phyloP scores from a whole-genome alignment of 768 basidiomycete species.

The Fomitopsis serialis region DNA sequence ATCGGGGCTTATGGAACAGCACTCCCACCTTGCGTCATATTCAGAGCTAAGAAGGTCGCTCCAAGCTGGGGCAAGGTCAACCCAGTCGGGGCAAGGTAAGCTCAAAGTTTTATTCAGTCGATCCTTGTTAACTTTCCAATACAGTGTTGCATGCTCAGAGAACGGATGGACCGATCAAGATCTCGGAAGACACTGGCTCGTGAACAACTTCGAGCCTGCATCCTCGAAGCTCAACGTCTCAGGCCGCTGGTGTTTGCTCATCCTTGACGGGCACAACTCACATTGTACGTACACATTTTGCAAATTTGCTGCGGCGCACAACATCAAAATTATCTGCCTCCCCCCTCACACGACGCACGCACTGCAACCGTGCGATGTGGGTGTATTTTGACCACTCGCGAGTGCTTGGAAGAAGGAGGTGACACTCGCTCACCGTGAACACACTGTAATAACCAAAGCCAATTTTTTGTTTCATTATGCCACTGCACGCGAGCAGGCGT shows the following conservation, averaged over 20 bases:
- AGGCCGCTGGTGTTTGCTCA: constrained; percentile 31
- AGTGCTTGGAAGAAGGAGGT: constrained; percentile 17
- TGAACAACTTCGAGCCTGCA: constrained; percentile 32
- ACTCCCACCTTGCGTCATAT: constrained; percentile 33
- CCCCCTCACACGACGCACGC: constrained; percentile 38
- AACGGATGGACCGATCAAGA: constrained; percentile 40
- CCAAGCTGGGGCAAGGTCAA: constrained; percentile 14
- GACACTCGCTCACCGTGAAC: not conserved
- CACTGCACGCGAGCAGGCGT: not conserved
- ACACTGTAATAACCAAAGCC: not conserved
- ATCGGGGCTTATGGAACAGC: constrained; percentile 35
- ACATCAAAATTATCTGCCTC: constrained; percentile 28
- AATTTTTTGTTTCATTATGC: not conserved
- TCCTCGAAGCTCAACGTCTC: constrained; percentile 20
- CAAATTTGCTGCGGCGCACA: constrained; percentile 22
- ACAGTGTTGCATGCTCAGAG: constrained; percentile 27
- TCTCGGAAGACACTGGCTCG: constrained; percentile 33
- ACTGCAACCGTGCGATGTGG: constrained; percentile 39
- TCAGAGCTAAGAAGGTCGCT: constrained; percentile 23
- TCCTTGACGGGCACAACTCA: constrained; percentile 40
- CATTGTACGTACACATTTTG: constrained; percentile 26
- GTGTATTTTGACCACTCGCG: constrained; percentile 30
- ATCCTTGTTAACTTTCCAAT: not conserved
- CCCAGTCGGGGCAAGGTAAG: constrained; percentile 18
- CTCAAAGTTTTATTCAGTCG: not conserved